phyloP scores from a whole-genome alignment of 163 green algal genomes.

The Scenedesmus sp. region DNA sequence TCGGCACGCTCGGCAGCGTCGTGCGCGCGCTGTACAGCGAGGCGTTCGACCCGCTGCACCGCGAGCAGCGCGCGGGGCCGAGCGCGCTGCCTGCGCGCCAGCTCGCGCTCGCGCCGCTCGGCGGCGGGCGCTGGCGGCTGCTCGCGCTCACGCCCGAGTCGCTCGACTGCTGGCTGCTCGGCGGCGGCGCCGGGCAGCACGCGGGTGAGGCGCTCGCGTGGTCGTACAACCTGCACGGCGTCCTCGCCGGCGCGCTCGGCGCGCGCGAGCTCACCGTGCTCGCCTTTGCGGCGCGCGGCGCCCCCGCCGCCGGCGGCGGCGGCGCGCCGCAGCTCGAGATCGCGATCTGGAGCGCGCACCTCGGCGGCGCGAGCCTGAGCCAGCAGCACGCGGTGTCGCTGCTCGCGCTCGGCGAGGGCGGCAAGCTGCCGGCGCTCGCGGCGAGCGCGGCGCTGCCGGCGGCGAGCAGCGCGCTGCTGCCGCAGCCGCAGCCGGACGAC shows the following conservation, averaged over 20 bases:
- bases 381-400: conserved; percentile 4
- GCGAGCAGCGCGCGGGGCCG: conserved; percentile 22
- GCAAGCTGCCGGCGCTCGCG: neutral
- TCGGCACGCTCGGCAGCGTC: conserved; percentile 29
- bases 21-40: conserved; percentile 43
- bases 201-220: conserved; percentile 34
- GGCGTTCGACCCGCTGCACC: conserved; percentile 44
- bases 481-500: neutral
- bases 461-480: neutral
- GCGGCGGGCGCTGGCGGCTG: conserved; percentile 33
- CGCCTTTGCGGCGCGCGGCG: conserved; percentile 4
- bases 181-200: conserved; percentile 20
- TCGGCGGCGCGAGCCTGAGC: neutral
- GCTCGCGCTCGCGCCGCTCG: conserved; percentile 21
- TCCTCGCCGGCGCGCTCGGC: neutral
- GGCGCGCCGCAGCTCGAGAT: neutral
- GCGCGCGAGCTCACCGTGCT: conserved; percentile 7
- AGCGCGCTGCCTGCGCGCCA: conserved; percentile 24
- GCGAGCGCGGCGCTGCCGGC: neutral
- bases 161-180: conserved; percentile 46
- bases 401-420: conserved; percentile 4
- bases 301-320: neutral
- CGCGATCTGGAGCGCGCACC: conserved; percentile 1
- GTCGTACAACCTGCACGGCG: conserved; percentile 20
- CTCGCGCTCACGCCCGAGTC: conserved; percentile 37